phyloP scores from a whole-genome alignment of 805 yeast genomes.

The Teunomyces panamensis region DNA sequence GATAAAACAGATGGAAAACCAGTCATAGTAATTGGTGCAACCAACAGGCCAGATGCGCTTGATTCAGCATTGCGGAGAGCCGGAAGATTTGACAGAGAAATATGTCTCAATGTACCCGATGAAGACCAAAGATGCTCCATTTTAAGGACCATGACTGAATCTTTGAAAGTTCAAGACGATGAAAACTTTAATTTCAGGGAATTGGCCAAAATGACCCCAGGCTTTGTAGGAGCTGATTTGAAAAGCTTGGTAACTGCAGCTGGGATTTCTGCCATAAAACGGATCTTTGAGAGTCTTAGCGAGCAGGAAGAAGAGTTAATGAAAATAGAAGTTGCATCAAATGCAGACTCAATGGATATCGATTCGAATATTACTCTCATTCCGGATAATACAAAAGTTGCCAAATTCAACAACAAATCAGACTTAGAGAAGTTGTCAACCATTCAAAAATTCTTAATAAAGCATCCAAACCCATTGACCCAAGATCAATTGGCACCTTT shows the following conservation, averaged over 20 bases:
- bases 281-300: constrained; percentile 69
- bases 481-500: constrained; percentile 72
- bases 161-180: constrained; percentile 60
- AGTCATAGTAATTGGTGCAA: constrained; percentile 92
- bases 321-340: constrained; percentile 4
- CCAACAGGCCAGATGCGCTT: constrained; percentile 92
- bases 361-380: constrained; percentile 15
- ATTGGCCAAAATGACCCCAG: constrained; percentile 92
- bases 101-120: constrained; percentile 91
- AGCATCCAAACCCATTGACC: constrained; percentile 78
- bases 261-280: constrained; percentile 88
- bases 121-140: constrained; percentile 78
- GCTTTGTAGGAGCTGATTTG: constrained; percentile 96
- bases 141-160: constrained; percentile 66
- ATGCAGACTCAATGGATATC: constrained; percentile 31
- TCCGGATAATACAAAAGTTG: constrained; percentile 9
- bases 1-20: constrained; percentile 92
- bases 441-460: constrained; percentile 66
- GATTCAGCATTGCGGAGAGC: constrained; percentile 96
- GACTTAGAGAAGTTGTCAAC: constrained; percentile 49
- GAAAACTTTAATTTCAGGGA: constrained; percentile 56
- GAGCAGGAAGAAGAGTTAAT: constrained; percentile 35
- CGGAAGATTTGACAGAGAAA: constrained; percentile 94
- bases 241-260: constrained; percentile 94
- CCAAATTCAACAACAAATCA: constrained; percentile 31